Percentiles rank a stretch among this genome's conserved stretches.
Conservation (phyloP, 352 stramenopile genomes). For the Thalassiosira exigua region DNA sequence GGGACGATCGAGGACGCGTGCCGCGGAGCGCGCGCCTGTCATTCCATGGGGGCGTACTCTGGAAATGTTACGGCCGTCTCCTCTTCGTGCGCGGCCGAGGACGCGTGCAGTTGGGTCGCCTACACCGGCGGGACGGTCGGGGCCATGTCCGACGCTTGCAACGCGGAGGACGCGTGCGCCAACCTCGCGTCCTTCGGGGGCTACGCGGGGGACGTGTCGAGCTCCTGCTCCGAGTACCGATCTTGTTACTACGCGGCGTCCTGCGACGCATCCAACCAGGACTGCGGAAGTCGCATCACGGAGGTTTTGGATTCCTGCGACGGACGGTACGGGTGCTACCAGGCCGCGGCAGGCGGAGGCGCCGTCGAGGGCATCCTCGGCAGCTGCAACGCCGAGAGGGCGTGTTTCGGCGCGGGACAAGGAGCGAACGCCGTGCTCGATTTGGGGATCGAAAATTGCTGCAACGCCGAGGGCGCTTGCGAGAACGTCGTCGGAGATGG, state of each 20-base stretch:
- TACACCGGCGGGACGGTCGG: too few species aligned
- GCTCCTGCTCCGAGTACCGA: background rate
- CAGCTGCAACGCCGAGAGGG: background rate
- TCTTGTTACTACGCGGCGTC: background rate
- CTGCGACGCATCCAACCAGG: background rate
- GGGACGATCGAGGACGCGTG: background rate
- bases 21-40: too few species aligned
- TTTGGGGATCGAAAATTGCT: background rate
- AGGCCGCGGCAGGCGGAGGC: background rate
- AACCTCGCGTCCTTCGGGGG: too few species aligned
- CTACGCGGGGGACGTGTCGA: background rate
- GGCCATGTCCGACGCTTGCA: too few species aligned
- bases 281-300: background rate
- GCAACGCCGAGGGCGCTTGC: background rate
- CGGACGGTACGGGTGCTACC: background rate
- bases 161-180: too few species aligned
- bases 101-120: too few species aligned
- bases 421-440: background rate
- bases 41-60: too few species aligned
- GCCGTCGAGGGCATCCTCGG: background rate
- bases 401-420: background rate
- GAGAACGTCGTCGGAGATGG: background rate
- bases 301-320: background rate
- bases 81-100: too few species aligned
- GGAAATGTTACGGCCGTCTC: too few species aligned